Conservation (phyloP, 176 grass and related monocot genomes). For the Aegilops bicornis region DNA sequence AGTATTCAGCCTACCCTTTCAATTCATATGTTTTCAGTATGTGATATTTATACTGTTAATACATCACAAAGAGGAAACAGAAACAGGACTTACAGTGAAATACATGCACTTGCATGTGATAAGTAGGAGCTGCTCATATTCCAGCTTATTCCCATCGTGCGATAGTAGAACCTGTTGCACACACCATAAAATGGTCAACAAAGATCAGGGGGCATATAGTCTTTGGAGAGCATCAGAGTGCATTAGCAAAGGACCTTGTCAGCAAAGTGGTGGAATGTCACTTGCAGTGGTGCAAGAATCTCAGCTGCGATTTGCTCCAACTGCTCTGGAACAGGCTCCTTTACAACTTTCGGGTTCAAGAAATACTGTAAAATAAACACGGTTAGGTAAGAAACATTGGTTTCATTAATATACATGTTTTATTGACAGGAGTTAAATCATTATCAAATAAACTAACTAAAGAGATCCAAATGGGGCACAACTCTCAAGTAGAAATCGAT, state of each 20-base stretch:
- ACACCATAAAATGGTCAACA: slow-evolving; percentile 34
- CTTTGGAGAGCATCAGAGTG: not conserved
- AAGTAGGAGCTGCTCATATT: slow-evolving; percentile 75
- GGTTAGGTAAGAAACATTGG: slow-evolving; percentile 5
- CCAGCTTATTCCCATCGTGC: slow-evolving; percentile 32
- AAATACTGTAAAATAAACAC: slow-evolving; percentile 70
- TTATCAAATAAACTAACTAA: slow-evolving; percentile 3
- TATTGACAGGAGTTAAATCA: not conserved
- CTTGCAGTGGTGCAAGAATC: slow-evolving; percentile 88
- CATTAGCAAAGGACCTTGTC: slow-evolving; percentile 59
- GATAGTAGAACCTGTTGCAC: slow-evolving; percentile 57
- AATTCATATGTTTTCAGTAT: not conserved
- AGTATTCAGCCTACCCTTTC: not conserved
- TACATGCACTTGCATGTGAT: slow-evolving; percentile 94
- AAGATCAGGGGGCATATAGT: slow-evolving; percentile 2
- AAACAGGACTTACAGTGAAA: slow-evolving; percentile 66
- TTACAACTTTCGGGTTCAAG: slow-evolving; percentile 78
- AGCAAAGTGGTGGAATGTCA: slow-evolving; percentile 68
- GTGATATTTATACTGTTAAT: not conserved
- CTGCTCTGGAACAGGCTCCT: slow-evolving; percentile 81
- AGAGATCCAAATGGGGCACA: not conserved
- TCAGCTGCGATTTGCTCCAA: slow-evolving; percentile 79
- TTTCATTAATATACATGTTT: not conserved
- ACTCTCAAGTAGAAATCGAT: slow-evolving; percentile 6
- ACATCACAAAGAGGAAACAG: slow-evolving; percentile 13